Evolutionary conservation across 179 eudicot genomes (phyloP).

Genomic region (Sideroxylon spinosum): DNA sequence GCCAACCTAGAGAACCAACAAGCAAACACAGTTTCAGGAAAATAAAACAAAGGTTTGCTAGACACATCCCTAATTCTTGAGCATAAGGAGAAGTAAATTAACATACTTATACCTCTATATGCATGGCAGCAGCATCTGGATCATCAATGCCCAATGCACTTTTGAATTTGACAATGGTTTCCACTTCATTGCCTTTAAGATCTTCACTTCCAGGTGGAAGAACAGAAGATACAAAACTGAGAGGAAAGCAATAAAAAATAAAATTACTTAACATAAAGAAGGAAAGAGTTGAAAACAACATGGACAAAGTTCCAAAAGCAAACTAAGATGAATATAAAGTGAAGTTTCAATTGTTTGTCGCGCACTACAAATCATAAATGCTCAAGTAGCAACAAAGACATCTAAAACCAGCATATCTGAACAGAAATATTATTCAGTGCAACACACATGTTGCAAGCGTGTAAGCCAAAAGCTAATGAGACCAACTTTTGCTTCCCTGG

Average conservation of each 20-base stretch:
- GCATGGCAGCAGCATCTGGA: conserved; percentile 98
- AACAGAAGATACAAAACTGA: conserved; percentile 68
- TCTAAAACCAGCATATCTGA: background rate
- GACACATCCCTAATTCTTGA: background rate
- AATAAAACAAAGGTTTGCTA: background rate
- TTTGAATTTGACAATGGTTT: conserved; percentile 64
- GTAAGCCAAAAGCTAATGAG: background rate
- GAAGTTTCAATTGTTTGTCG: conserved; percentile 4
- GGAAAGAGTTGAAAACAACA: background rate
- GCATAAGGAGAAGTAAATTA: no score
- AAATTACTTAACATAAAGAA: background rate
- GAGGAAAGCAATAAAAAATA: conserved; percentile 4
- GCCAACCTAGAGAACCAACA: conserved; percentile 54
- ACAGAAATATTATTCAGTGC: background rate
- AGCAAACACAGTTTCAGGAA: background rate
- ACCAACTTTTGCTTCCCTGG: background rate
- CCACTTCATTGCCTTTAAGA: conserved; percentile 87
- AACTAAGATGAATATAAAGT: background rate
- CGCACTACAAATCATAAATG: background rate
- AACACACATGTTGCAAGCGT: background rate
- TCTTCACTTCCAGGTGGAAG: conserved; percentile 75
- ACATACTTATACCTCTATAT: conserved; percentile 59
- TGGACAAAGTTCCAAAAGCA: conserved; percentile 1
- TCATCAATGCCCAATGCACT: conserved; percentile 86
- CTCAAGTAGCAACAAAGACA: background rate